These are phyloP conservation scores for Exophiala lecanii-corni DNA, from an alignment of 2,329 filamentous ascomycete species.

Conservation along the genomic window DNA sequence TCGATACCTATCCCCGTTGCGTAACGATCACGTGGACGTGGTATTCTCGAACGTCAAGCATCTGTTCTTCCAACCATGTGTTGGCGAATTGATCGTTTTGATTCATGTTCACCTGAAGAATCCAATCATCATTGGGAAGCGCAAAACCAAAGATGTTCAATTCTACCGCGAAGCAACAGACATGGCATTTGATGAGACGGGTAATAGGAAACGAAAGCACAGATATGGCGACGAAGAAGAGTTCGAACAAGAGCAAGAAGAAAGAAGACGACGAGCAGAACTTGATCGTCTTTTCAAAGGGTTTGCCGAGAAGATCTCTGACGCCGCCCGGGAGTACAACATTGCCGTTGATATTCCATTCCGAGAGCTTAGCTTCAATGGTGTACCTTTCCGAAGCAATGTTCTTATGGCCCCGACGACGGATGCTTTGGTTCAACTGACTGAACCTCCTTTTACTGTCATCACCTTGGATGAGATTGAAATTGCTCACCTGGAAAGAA, in stretches of 20 bases:
- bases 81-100: conserved; percentile 93
- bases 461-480: conserved; percentile 94
- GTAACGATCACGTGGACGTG: conserved; percentile 82
- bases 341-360: conserved; percentile 96
- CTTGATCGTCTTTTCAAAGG: conserved; percentile 93
- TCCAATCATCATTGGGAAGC: conserved; percentile 96
- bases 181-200: conserved; percentile 97
- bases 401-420: conserved; percentile 95
- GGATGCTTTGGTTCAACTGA: conserved; percentile 93
- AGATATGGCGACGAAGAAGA: conserved; percentile 97
- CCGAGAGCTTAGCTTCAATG: conserved; percentile 92
- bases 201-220: conserved; percentile 95
- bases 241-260: conserved; percentile 97
- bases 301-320: conserved; percentile 95
- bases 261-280: conserved; percentile 82
- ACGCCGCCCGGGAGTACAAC: conserved; percentile 84
- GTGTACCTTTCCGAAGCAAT: conserved; percentile 91
- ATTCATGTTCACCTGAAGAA: conserved; percentile 98
- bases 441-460: conserved; percentile 94
- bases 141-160: conserved; percentile 98
- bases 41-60: conserved; percentile 98
- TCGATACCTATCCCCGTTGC: conserved; percentile 78
- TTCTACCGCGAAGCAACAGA: conserved; percentile 98
- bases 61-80: conserved; percentile 96
- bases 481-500: conserved; percentile 90